Base-by-base conservation (phyloP, 805 yeast species). In the Nakazawaea wickerhamii region DNA sequence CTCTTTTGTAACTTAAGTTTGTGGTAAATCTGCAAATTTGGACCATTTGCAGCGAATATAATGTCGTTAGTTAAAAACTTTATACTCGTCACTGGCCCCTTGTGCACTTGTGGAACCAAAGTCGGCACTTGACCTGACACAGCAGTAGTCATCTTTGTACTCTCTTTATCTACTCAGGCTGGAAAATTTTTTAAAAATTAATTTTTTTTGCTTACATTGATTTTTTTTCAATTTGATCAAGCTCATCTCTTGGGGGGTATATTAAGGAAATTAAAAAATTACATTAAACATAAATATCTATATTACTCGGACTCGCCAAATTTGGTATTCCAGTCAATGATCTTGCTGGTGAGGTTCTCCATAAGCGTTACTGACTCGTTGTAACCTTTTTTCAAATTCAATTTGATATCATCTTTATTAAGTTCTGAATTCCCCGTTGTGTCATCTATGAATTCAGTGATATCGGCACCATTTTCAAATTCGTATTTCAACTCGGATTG, bases 401-500 rank as follows among this genome's bases (percentile, higher is more conserved):
- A 70, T 25, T 64, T 62, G 38, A 48, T 50, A 18, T 45, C 44
- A 18, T 47, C 48, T 20, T 47, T 50, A 25, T 39, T 40, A 5
- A 49, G 36, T 9, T 48, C 55, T 3, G 48, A 43, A 4, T 41
- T 40, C 6, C 40, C 48, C 1, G 44, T 48, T 18, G 63, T 66
- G 40, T 67, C 74, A 46, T 67, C 71, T 9, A 68, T 70, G 54
- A 66, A 73, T 43, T 66, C 65, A 20, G 75, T 63, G 40, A 80
- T 55, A 44, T 68, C 71, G 22, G 64, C 67, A 42, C 80, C 78
- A 33, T 72, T 75, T n/a, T 71, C 64, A 50, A 81, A 81, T 52
- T 89, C 96, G 40, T 75, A 76, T 36, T 82, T 81, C 47, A 91
- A 64, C 55, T 91, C 98, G 48, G 81, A 62, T 59, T 89, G 96